phyloP scores from a whole-genome alignment of 352 stramenopile species.

The Phytophthora capsici region DNA sequence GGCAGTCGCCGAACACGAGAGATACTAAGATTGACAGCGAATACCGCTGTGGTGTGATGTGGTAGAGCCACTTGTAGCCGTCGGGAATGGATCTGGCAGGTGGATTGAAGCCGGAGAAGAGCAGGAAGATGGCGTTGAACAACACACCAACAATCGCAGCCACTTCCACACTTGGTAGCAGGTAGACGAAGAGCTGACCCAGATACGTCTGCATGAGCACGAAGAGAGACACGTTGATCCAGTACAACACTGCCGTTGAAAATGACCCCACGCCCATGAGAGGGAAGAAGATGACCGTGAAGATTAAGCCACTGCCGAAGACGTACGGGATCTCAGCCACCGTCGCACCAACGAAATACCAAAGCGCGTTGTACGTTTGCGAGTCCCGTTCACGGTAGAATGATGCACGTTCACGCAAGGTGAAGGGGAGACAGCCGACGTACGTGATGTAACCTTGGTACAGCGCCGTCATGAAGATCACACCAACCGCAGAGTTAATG shows the following conservation, averaged over 20 bases:
- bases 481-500: constrained; percentile 43
- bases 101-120: constrained; percentile 71
- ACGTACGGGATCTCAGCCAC: constrained; percentile 59
- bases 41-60: constrained; percentile 44
- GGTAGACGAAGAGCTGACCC: constrained; percentile 41
- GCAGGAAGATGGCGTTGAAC: constrained; percentile 62
- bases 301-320: constrained; percentile 21
- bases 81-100: constrained; percentile 44
- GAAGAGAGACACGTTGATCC: constrained; percentile 44
- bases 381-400: constrained; percentile 69
- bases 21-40: constrained; percentile 34
- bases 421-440: constrained; percentile 26
- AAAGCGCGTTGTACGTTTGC: constrained; percentile 75
- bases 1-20: constrained; percentile 35
- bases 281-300: constrained; percentile 46
- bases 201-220: constrained; percentile 50
- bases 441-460: constrained; percentile 78
- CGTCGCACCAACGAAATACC: constrained; percentile 70
- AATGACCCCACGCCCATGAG: constrained; percentile 43
- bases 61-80: constrained; percentile 59
- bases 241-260: constrained; percentile 39
- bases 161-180: constrained; percentile 44
- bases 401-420: constrained; percentile 8
- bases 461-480: constrained; percentile 75
- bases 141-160: constrained; percentile 39